Base-by-base conservation (phyloP, 306 rosid genomes). In the Luffa acutangula region DNA sequence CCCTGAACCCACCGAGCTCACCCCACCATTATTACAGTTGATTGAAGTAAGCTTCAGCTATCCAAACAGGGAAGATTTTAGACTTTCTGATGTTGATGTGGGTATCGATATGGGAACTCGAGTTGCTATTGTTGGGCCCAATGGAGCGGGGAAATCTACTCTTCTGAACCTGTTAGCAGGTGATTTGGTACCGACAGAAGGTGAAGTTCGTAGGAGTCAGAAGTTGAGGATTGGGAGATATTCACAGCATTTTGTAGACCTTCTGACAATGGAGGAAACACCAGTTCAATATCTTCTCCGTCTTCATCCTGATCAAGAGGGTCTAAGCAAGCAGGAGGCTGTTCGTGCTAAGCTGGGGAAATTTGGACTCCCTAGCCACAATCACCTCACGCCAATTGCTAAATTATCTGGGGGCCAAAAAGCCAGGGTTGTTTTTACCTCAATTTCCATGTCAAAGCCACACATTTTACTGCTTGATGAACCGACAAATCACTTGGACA, bases 361-460 rank as follows among this genome's bases (percentile, higher is more conserved):
- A 80, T 90, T 81, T 81, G 94, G 92, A 53, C 87, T 90, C 54
- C 91, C 92, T 31, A 88, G 94, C 85, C 90, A 90, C 83, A 90
- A 90, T 81, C 94, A 90, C 79, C 94, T 90, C 52, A 88, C 94
- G 21, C 94, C 94, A 9, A 90, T 90, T 75, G 92, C 85, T 77
- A 90, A 90, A 78, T 75, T 90, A 79, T 90, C 94, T 14, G 94
- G 94, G 13, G 94, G 94, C 54, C 92, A 88, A 83, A 90, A 88
- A 82, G 43, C 92, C 11, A 82, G 93, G 34, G 97, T 91, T 78
- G 97, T 91, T 49, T 91, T 91, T 83, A 91, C 97, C 7, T 91
- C 97, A 3, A 91, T 91, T 80, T 91, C 93, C 80, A 91, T 91
- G 97, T 91, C 91, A 39, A 91, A 62, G 81, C 97, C 97, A 41